Conservation (phyloP, 257 asterid species). For the Cordia subcordata region DNA sequence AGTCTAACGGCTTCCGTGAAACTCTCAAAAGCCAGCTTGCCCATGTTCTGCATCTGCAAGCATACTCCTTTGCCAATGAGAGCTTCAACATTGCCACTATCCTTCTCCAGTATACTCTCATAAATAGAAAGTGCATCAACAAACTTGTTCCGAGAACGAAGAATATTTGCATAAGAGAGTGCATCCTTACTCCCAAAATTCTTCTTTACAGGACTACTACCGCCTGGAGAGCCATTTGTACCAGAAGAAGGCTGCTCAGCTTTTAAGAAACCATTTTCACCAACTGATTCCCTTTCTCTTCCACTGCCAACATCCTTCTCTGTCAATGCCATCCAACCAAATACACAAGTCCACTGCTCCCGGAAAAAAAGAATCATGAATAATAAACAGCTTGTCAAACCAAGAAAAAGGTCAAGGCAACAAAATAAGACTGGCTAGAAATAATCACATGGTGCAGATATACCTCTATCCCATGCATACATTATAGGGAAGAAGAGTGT, state of each 20-base stretch:
- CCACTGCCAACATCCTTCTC: constrained; percentile 47
- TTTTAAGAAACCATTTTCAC: constrained; percentile 34
- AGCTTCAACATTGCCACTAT: constrained; percentile 69
- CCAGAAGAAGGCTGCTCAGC: constrained; percentile 46
- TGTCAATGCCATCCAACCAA: constrained; percentile 49
- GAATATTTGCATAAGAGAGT: constrained; percentile 77
- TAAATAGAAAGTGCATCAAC: constrained; percentile 81
- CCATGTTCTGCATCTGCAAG: constrained; percentile 87
- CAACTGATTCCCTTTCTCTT: constrained; percentile 31
- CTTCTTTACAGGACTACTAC: constrained; percentile 40
- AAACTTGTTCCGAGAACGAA: constrained; percentile 87
- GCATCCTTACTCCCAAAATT: constrained; percentile 62
- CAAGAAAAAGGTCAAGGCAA: not conserved
- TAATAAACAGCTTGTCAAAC: not conserved
- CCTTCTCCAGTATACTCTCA: constrained; percentile 69
- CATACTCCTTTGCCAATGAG: constrained; percentile 94
- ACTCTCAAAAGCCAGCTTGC: constrained; percentile 77
- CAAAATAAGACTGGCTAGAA: no score
- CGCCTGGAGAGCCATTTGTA: constrained; percentile 32
- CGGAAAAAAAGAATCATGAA: constrained; percentile 9
- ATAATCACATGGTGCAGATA: no score
- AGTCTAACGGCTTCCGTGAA: constrained; percentile 79
- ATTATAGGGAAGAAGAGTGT: no score
- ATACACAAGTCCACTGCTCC: constrained; percentile 24
- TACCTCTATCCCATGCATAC: no score